These are phyloP conservation scores for Lagenidium giganteum DNA, from an alignment of 352 stramenopile species.

Conservation along the genomic window DNA sequence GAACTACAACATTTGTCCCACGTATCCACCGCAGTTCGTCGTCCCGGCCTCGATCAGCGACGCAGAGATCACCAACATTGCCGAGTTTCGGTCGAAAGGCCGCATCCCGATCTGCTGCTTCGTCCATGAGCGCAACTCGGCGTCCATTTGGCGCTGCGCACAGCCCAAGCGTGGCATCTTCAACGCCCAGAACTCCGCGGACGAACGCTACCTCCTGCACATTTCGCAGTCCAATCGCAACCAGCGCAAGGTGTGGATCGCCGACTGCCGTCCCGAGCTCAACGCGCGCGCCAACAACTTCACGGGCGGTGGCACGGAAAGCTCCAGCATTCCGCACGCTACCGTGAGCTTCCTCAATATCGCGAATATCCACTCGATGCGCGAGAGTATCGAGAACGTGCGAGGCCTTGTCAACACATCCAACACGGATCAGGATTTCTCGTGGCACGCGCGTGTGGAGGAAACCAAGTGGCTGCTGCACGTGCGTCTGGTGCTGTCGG, in stretches of 20 bases:
- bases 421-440: slow-evolving; percentile 51
- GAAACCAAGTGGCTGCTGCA: slow-evolving; percentile 81
- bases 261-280: slow-evolving; percentile 86
- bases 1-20: slow-evolving; percentile 73
- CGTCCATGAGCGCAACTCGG: slow-evolving; percentile 57
- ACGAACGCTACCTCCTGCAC: slow-evolving; percentile 68
- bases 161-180: slow-evolving; percentile 85
- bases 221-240: slow-evolving; percentile 44
- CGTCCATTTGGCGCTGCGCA: slow-evolving; percentile 78
- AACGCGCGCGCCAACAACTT: slow-evolving; percentile 89
- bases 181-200: slow-evolving; percentile 58
- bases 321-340: slow-evolving; percentile 63
- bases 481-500: slow-evolving; percentile 64
- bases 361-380: slow-evolving; percentile 92
- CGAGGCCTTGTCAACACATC: slow-evolving; percentile 30
- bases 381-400: slow-evolving; percentile 77
- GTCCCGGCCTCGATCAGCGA: slow-evolving; percentile 66
- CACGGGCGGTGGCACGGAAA: slow-evolving; percentile 88
- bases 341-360: slow-evolving; percentile 87
- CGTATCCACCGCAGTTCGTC: slow-evolving; percentile 73
- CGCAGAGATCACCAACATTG: slow-evolving; percentile 51
- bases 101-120: slow-evolving; percentile 82
- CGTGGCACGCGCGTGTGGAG: slow-evolving; percentile 60
- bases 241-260: slow-evolving; percentile 73
- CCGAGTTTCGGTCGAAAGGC: slow-evolving; percentile 77